phyloP scores from a whole-genome alignment of 2,329 filamentous ascomycete species.

The Pyrenochaeta sp. region DNA sequence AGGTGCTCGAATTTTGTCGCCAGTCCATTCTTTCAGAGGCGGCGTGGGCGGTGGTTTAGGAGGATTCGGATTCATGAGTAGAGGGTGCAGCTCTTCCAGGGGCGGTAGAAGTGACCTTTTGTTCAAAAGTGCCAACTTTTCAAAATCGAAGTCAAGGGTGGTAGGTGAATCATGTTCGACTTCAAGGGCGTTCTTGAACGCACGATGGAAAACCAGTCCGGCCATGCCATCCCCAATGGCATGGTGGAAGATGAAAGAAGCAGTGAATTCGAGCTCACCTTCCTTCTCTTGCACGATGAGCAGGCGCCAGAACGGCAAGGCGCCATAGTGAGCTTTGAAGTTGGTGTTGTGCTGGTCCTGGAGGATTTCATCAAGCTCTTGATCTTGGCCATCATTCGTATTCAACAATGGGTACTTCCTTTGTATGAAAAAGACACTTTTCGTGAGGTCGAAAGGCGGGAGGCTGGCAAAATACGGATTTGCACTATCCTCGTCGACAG shows the following conservation, averaged over 20 bases:
- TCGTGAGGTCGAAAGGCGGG: too few species aligned
- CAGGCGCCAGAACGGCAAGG: conserved; percentile 52
- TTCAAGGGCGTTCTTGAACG: conserved; percentile 47
- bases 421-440: too few species aligned
- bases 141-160: conserved; percentile 13
- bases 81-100: conserved; percentile 49
- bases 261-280: conserved; percentile 44
- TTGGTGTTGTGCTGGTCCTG: conserved; percentile 50
- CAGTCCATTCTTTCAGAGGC: conserved; percentile 30
- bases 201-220: conserved; percentile 52
- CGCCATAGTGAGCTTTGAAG: conserved; percentile 35
- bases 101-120: conserved; percentile 43
- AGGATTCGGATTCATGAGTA: conserved; percentile 34
- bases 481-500: too few species aligned
- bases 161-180: conserved; percentile 1
- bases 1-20: conserved; percentile 22
- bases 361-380: conserved; percentile 50
- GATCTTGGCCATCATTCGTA: too few species aligned
- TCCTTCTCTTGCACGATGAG: conserved; percentile 38
- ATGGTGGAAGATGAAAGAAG: conserved; percentile 55
- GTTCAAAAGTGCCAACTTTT: neutral
- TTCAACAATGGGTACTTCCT: too few species aligned
- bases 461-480: too few species aligned
- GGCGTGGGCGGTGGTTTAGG: neutral
- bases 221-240: conserved; percentile 54